Conservation (phyloP, 306 rosid species). For the Vachellia pachyceras region DNA sequence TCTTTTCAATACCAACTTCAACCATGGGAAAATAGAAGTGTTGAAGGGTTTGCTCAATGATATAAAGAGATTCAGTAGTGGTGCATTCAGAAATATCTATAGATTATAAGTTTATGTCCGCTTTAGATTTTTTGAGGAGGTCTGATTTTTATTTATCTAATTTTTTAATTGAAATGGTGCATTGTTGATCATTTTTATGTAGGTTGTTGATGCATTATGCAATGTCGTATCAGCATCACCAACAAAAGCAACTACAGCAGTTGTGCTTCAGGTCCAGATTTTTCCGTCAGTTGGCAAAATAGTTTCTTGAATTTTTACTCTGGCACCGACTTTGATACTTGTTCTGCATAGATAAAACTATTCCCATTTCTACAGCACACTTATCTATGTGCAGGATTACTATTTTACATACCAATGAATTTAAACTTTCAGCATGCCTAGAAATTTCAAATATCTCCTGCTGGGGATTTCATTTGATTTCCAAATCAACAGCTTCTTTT, state of each 20-base stretch:
- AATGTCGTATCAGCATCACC: constrained; percentile 94
- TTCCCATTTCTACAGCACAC: constrained; percentile 18
- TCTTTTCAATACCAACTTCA: not conserved
- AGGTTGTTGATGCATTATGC: constrained; percentile 98
- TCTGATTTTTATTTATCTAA: not conserved
- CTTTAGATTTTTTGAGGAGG: not conserved
- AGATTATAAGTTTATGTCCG: not conserved
- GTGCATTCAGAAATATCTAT: not conserved
- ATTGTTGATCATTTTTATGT: constrained; percentile 31
- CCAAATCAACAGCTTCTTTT: constrained; percentile 23
- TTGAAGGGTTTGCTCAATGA: not conserved
- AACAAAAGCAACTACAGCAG: constrained; percentile 88
- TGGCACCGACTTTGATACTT: constrained; percentile 27
- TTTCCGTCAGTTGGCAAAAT: constrained; percentile 40
- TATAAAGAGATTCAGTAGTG: not conserved
- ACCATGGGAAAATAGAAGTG: not conserved
- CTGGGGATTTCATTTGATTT: constrained; percentile 33
- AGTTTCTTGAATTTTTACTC: constrained; percentile 13
- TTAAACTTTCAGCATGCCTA: not conserved
- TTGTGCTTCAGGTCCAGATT: constrained; percentile 86
- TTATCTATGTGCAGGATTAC: constrained; percentile 5
- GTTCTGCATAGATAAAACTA: constrained; percentile 18
- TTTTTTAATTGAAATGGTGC: constrained; percentile 12
- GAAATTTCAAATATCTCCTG: constrained; percentile 30
- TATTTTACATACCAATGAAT: not conserved